Conservation (phyloP, 2,329 filamentous ascomycete genomes). For the Apiospora rasikravindrae region DNA sequence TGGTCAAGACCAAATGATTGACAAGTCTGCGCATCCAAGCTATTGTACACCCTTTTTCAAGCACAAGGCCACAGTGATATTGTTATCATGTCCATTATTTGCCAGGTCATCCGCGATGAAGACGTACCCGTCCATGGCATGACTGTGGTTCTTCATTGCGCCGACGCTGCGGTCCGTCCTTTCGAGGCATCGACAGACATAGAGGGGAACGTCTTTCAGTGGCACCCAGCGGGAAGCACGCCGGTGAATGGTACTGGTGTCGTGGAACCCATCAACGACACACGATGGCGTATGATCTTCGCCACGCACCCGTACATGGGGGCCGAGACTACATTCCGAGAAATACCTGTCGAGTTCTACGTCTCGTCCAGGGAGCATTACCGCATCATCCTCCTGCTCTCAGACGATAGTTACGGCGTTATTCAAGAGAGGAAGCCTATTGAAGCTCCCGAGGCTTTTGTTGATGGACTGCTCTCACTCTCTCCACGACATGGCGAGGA, state of each 20-base stretch:
- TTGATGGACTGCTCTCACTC: neutral
- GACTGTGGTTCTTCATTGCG: neutral
- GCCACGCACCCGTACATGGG: neutral
- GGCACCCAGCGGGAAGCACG: neutral
- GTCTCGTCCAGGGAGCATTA: neutral
- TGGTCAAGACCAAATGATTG: neutral
- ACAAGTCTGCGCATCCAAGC: neutral
- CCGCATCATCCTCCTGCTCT: conserved; percentile 1
- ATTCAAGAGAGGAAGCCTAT: conserved; percentile 7
- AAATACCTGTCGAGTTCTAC: conserved; percentile 1
- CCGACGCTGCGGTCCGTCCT: neutral
- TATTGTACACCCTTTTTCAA: neutral
- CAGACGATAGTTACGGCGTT: neutral
- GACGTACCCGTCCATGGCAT: neutral
- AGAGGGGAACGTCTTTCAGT: neutral
- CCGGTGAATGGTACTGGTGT: neutral
- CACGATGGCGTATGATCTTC: conserved; percentile 13
- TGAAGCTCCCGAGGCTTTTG: neutral
- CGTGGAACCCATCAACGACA: neutral
- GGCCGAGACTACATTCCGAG: neutral
- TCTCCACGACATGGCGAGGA: neutral
- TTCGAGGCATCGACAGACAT: neutral
- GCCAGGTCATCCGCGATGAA: neutral
- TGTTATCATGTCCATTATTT: neutral
- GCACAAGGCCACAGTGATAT: neutral